Evolutionary conservation across 2,329 filamentous ascomycete genomes (phyloP).

Genomic region (Cytospora piceicola): DNA sequence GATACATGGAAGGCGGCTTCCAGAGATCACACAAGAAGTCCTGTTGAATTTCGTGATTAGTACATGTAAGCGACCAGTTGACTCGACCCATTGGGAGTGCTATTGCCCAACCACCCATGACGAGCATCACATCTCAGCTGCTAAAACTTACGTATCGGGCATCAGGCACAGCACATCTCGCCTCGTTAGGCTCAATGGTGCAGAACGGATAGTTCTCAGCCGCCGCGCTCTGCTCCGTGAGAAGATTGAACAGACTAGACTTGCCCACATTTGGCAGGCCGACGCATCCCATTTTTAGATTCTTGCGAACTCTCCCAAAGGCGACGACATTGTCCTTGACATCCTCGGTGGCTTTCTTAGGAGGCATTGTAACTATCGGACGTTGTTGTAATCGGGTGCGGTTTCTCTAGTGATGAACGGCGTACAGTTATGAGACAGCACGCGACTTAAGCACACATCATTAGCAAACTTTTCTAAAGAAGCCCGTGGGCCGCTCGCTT

Average conservation of each 20-base stretch:
- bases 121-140: background rate
- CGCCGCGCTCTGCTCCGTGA: constrained; percentile 50
- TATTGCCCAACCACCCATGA: constrained; percentile 1
- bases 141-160: constrained; percentile 45
- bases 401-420: too few species aligned
- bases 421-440: too few species aligned
- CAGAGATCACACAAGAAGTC: constrained; percentile 50
- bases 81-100: too few species aligned
- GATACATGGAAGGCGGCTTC: constrained; percentile 51
- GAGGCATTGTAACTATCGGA: constrained; percentile 41
- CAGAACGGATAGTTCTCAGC: constrained; percentile 52
- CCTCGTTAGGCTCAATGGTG: constrained; percentile 52
- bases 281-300: constrained; percentile 53
- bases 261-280: constrained; percentile 52
- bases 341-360: constrained; percentile 45
- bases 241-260: constrained; percentile 50
- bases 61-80: constrained; percentile 15
- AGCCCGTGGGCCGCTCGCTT: background rate
- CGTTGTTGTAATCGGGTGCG: too few species aligned
- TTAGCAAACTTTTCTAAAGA: too few species aligned
- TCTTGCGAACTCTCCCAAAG: constrained; percentile 49
- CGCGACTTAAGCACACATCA: too few species aligned
- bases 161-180: constrained; percentile 50
- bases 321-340: constrained; percentile 50
- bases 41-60: constrained; percentile 33